Evolutionary conservation across 2,329 filamentous ascomycete genomes (phyloP), one percentile per base, ranked within the genome.

Genomic region (Fusarium coicis): DNA sequence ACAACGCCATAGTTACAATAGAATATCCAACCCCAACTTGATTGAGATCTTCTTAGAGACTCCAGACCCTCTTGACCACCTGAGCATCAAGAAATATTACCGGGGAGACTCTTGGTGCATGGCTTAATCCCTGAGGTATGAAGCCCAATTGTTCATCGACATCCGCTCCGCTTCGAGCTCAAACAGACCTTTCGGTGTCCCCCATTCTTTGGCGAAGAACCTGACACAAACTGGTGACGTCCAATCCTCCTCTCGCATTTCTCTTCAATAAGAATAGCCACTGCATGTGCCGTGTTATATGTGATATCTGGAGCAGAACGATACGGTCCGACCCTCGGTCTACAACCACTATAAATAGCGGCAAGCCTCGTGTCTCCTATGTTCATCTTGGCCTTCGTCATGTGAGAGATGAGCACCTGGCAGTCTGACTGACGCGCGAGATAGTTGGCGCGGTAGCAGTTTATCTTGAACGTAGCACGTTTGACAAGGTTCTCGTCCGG

Each of bases 21-120:
- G 6, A n/a, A 15, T 6, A n/a, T 10, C 12, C 8, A 42, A 40
- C 1, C 11, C 37, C 12, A 43, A 16, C 10, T 16, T 23, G n/a
- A 23, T 16, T 10, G 10, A 23, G 9, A 16, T 26, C 26, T 26
- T 42, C 6, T 42, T n/a, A 21, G 5, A 16, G n/a, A 7, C 9
- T 16, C 40, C 5, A 23, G 40, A 7, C n/a, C 40, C 40, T 23
- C 16, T 15, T 23, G n/a, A 8, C 23, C 14, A 16, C n/a, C 21
- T 42, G 12, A 16, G 6, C 5, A 16, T 42, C n/a, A 2, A 16
- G 14, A 9, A 16, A 26, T 0, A 26, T 26, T 9, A 10, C 5
- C 10, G 7, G 7, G 16, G 10, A 44, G 23, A 3, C 18, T 28
- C 12, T 28, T 30, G 10, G 28, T 30, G 28, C 28, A 21, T 28